These are phyloP conservation scores for Heliamphora pulchella DNA, from an alignment of 179 eudicot species.

Conservation along the genomic window DNA sequence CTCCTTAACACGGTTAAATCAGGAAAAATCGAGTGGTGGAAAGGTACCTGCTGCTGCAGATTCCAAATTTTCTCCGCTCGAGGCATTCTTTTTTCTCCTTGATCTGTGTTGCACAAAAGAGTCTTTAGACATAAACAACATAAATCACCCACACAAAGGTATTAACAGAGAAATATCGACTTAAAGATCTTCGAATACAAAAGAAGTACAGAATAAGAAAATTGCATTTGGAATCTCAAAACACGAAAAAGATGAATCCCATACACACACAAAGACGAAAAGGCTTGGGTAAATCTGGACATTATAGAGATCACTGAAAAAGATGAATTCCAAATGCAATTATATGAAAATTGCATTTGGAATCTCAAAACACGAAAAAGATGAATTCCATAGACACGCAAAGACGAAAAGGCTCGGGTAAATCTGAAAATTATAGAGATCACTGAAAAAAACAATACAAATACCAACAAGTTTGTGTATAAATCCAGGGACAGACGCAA, in stretches of 20 bases:
- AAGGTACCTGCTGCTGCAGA: constrained; percentile 49
- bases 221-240: not conserved
- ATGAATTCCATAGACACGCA: not conserved
- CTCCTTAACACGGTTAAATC: not conserved
- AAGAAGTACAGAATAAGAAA: not conserved
- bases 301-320: not conserved
- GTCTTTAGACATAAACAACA: not conserved
- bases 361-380: constrained; percentile 8
- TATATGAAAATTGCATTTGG: not conserved
- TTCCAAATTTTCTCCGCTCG: constrained; percentile 63
- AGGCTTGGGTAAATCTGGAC: not conserved
- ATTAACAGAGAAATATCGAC: not conserved
- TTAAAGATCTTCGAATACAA: not conserved
- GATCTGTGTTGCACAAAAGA: constrained; percentile 34
- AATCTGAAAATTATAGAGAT: not conserved
- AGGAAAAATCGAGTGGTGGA: not conserved
- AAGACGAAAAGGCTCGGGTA: not conserved
- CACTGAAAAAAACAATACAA: not conserved
- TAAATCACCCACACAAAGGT: not conserved
- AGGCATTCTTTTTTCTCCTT: constrained; percentile 60
- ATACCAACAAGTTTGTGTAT: too few species aligned
- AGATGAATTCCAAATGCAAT: not conserved
- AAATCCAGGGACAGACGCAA: too few species aligned
- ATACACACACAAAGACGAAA: not conserved
- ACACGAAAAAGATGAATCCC: constrained; percentile 7